These are phyloP conservation scores for Fusarium ramigenum DNA, from an alignment of 2,329 filamentous ascomycete genomes.

Conservation along the genomic window DNA sequence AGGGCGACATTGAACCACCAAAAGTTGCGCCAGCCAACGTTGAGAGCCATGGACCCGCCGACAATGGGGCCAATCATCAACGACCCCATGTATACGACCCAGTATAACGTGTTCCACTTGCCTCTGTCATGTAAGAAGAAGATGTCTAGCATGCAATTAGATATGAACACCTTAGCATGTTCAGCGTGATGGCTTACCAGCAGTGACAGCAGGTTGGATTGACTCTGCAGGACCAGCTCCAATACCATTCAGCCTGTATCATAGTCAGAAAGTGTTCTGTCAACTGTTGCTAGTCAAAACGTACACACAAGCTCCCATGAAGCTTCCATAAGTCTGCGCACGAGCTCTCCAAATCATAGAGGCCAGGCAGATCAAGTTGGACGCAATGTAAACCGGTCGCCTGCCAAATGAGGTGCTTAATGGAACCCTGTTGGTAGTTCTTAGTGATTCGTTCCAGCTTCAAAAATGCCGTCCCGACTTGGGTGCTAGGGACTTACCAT, in stretches of 20 bases:
- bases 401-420: background rate
- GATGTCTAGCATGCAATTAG: background rate
- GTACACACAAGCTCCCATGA: background rate
- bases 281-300: background rate
- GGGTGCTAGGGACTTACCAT: background rate
- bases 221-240: background rate
- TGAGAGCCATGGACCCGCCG: background rate
- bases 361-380: background rate
- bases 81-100: background rate
- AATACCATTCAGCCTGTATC: background rate
- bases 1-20: background rate
- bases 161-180: background rate
- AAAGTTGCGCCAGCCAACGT: background rate
- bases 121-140: background rate
- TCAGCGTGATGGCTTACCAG: background rate
- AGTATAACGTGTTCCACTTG: background rate
- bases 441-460: background rate
- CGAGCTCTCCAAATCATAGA: background rate
- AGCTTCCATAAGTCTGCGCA: background rate
- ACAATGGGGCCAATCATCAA: background rate
- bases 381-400: background rate
- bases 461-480: fast-evolving
- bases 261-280: background rate
- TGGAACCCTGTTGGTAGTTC: background rate
- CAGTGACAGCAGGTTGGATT: background rate